Conservation (phyloP, 2,329 filamentous ascomycete species). For the Nectriaceae sp. region DNA sequence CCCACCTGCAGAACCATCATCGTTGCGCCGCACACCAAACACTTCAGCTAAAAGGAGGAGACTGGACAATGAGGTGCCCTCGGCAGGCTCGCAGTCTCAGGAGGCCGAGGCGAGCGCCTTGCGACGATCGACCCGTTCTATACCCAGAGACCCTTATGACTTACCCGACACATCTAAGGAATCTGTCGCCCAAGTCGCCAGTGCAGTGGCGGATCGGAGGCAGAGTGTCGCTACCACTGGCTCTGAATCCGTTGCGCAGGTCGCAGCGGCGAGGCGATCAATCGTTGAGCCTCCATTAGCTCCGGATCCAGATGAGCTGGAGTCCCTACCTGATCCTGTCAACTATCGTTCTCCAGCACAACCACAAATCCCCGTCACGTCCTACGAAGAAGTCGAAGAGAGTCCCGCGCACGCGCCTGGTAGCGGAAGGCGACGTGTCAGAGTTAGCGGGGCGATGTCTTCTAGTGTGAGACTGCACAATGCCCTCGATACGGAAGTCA, state of each 20-base stretch:
- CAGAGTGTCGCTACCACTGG: conserved; percentile 2
- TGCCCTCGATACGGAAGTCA: conserved; percentile 35
- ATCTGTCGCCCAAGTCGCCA: conserved; percentile 19
- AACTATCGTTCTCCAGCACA: conserved; percentile 12
- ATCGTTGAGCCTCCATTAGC: conserved; percentile 7
- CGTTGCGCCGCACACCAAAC: conserved; percentile 45
- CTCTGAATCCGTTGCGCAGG: not conserved
- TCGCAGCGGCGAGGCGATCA: conserved; percentile 13
- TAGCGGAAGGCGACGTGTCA: conserved; percentile 51
- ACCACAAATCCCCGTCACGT: conserved; percentile 11
- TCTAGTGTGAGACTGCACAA: conserved; percentile 47
- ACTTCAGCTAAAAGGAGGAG: conserved; percentile 51
- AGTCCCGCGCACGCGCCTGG: conserved; percentile 58
- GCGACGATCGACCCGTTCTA: conserved; percentile 20
- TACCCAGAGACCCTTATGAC: conserved; percentile 28
- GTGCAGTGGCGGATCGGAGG: conserved; percentile 2
- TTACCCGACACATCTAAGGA: conserved; percentile 33
- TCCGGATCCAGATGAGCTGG: conserved; percentile 22
- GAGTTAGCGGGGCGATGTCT: conserved; percentile 35
- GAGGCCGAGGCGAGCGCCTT: not conserved
- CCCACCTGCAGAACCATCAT: conserved; percentile 22
- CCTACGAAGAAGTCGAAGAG: conserved; percentile 35
- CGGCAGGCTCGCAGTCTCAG: conserved; percentile 10
- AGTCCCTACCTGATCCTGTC: conserved; percentile 19
- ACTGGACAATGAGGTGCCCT: conserved; percentile 28